Base-by-base conservation (phyloP, 257 asterid species). In the Rehmannia glutinosa region DNA sequence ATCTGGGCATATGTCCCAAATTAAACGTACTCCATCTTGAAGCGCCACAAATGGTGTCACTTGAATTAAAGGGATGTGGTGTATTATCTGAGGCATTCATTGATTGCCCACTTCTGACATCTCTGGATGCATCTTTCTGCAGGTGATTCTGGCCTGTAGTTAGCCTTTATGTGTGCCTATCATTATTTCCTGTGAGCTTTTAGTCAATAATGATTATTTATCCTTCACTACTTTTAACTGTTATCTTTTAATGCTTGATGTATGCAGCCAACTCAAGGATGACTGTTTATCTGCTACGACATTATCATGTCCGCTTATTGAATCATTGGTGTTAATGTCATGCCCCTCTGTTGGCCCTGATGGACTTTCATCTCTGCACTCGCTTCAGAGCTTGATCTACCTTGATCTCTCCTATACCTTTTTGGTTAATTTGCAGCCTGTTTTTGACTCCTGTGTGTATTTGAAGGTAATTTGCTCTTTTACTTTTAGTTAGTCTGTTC, bases 121-220 rank as follows among this genome's bases (percentile, higher is more conserved):
- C 91, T 67, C 77, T 89, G 77, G 95, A 87, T 83, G 95, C 97
- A 64, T 89, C 97, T 50, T 89, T 89, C 78, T 89, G 97, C 92
- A 77, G 95, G 97, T 87, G 43, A 77, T 4, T 50, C n/a, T n/a
- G n/a, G n/a, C n/a, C n/a, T n/a, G n/a, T n/a, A n/a, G n/a, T n/a
- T n/a, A n/a, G n/a, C n/a, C n/a, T n/a, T n/a, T n/a, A n/a, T n/a
- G n/a, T n/a, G n/a, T n/a, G n/a, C n/a, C n/a, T n/a, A n/a, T n/a
- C n/a, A 50, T 7, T 8, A 43, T 58, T 52, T 17, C 25, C 51
- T 27, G 52, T 23, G 17, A 39, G 55, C 6, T 73, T 36, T 50
- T 24, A 28, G 9, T 36, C 10, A 20, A 56, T 49, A 27, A 52
- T 55, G 30, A 15, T 20, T 45, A 1, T 28, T n/a, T n/a, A 5